A percentile compares a stretch with the other conserved stretches of the same genome.
phyloP scores from a whole-genome alignment of 768 basidiomycete genomes.

The Pleurotus sapidus region DNA sequence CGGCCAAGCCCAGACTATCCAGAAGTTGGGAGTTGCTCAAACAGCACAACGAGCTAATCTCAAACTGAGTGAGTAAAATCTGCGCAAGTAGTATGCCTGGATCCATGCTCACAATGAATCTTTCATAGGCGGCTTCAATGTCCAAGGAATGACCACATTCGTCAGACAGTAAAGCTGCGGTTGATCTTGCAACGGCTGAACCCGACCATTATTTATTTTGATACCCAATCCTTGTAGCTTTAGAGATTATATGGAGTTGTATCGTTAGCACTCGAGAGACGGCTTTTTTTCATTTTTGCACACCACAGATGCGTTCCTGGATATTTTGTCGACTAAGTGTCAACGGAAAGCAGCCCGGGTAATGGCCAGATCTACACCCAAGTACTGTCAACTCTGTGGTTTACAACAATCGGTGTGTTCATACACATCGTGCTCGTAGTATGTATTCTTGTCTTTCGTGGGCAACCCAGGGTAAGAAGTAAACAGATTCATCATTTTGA shows the following conservation, averaged over 20 bases:
- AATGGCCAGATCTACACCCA: too few species aligned
- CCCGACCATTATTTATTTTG: not conserved
- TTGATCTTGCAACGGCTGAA: not conserved
- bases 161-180: slow-evolving; percentile 14
- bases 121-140: slow-evolving; percentile 25
- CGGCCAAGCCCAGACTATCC: slow-evolving; percentile 28
- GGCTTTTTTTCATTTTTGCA: too few species aligned
- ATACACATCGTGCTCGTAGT: too few species aligned
- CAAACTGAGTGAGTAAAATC: slow-evolving; percentile 27
- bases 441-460: too few species aligned
- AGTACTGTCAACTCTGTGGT: too few species aligned
- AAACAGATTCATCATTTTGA: rapidly evolving
- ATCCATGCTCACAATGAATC: not conserved
- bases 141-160: slow-evolving; percentile 35
- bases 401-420: too few species aligned
- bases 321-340: too few species aligned
- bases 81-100: not conserved
- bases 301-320: too few species aligned
- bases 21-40: slow-evolving; percentile 27
- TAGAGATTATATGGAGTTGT: not conserved
- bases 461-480: too few species aligned
- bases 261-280: not conserved
- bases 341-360: too few species aligned
- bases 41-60: slow-evolving; percentile 29
- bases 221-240: not conserved